Evolutionary conservation across 23 red algal species (phyloP), one percentile per base, ranked within the genome.

Genomic region (Gracilariopsis chorda): DNA sequence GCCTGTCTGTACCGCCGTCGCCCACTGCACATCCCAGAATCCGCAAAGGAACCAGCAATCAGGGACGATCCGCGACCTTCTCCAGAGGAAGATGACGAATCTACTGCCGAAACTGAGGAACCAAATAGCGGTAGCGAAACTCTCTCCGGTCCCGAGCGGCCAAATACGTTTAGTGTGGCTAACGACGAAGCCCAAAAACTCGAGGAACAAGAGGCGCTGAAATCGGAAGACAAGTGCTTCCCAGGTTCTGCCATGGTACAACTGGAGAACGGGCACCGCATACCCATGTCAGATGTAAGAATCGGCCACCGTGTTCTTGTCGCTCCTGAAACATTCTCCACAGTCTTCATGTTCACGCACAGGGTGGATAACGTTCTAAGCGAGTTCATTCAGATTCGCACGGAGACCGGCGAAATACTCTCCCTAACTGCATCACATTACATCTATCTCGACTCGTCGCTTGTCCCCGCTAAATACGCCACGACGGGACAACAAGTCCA

Each of bases 321-420:
- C 43, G 63, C 77, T 2, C 40, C 34, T 20, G 51, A 47, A 7
- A 62, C 34, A 0, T 93, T 83, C 60, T 86, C 80, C 36, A 63
- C 80, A 17, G 90, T 93, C 11, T 93, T 72, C 39, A 48, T 93
- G 42, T 86, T 93, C 72, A 73, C 80, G 6, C 90, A 93, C 58
- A 58, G 84, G 80, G 51, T 63, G 17, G 30, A 35, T 21, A 19
- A 21, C 33, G 78, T 57, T 23, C 27, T 58, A 36, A 48, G 53
- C 51, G 51, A 80, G n/a, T 91, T 95, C 36, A 79, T 88, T 23
- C 58, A 47, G 24, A 74, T 95, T 20, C 34, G 57, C 3, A 91
- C 82, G 37, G n/a, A 47, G 3, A 49, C 43, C 37, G 93, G 80
- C 46, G 64, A 58, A 44, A 33, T 34, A 16, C 58, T 94, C 11